Evolutionary conservation across 73 alveolate species (phyloP).

Genomic region (Paramecium pentaurelia): DNA sequence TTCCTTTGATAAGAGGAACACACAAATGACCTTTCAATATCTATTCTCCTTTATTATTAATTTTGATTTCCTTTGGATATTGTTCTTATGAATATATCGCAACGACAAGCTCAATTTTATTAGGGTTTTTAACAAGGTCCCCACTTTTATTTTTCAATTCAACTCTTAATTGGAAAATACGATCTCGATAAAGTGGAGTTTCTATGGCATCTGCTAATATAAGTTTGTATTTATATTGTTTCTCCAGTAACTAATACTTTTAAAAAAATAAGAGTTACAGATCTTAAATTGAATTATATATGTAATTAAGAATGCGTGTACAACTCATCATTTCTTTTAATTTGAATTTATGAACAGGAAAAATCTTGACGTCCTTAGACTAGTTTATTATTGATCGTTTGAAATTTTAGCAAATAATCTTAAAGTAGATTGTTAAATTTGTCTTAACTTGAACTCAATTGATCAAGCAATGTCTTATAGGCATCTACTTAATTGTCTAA

Average conservation of each 20-base stretch:
- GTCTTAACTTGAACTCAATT: not conserved
- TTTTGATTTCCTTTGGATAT: constrained; percentile 38
- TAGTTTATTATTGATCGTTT: not conserved
- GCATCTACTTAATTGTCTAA: constrained; percentile 42
- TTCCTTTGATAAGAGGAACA: constrained; percentile 42
- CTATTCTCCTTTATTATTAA: constrained; percentile 35
- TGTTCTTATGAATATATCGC: constrained; percentile 32
- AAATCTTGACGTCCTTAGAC: not conserved
- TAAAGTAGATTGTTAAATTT: not conserved
- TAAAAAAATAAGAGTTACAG: not conserved
- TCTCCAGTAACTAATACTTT: not conserved
- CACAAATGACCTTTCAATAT: constrained; percentile 42
- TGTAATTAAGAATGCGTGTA: not conserved
- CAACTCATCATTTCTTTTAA: constrained; percentile 50
- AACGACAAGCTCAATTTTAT: not conserved
- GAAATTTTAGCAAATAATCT: constrained; percentile 19
- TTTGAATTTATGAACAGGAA: not conserved
- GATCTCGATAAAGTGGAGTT: constrained; percentile 42
- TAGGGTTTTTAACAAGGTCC: not conserved
- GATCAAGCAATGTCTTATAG: constrained; percentile 4
- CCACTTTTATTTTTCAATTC: constrained; percentile 3
- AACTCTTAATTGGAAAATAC: constrained; percentile 16
- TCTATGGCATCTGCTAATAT: constrained; percentile 17
- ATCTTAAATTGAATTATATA: constrained; percentile 11
- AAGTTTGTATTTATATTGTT: constrained; percentile 10